Evolutionary conservation across 306 rosid genomes (phyloP).

Genomic region (Sicyos edulis): DNA sequence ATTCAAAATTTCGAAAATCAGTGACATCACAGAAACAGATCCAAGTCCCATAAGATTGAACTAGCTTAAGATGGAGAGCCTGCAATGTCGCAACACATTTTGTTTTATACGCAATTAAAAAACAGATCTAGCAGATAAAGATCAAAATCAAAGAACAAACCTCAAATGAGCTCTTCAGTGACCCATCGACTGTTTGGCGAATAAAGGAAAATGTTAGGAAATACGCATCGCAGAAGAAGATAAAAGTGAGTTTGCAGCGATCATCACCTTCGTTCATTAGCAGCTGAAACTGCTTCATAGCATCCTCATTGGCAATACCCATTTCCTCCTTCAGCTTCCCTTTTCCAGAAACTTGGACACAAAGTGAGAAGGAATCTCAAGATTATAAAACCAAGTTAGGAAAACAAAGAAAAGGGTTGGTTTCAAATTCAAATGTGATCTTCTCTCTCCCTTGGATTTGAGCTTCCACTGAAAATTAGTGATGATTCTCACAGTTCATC

Average conservation of each 20-base stretch:
- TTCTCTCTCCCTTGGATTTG: conserved; percentile 7
- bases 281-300: conserved; percentile 61
- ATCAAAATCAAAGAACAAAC: conserved; percentile 30
- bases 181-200: conserved; percentile 55
- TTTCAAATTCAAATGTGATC: conserved; percentile 11
- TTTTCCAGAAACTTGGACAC: not conserved
- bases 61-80: not conserved
- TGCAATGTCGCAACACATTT: conserved; percentile 4
- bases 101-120: not conserved
- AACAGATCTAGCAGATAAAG: conserved; percentile 26
- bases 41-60: conserved; percentile 1
- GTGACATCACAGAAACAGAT: conserved; percentile 2
- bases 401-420: not conserved
- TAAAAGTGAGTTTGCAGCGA: conserved; percentile 10
- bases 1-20: conserved; percentile 3
- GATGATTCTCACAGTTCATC: not conserved
- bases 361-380: conserved; percentile 5
- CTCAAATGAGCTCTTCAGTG: conserved; percentile 62
- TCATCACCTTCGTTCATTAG: conserved; percentile 59
- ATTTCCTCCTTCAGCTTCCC: conserved; percentile 27
- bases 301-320: conserved; percentile 62
- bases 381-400: not conserved
- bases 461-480: not conserved
- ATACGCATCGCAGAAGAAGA: conserved; percentile 29
- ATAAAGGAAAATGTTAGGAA: conserved; percentile 12